A percentile compares a stretch with the other conserved stretches of the same genome.
These are phyloP conservation scores for Penicillium italicum DNA, from an alignment of 2,329 filamentous ascomycete species.

Conservation along the genomic window DNA sequence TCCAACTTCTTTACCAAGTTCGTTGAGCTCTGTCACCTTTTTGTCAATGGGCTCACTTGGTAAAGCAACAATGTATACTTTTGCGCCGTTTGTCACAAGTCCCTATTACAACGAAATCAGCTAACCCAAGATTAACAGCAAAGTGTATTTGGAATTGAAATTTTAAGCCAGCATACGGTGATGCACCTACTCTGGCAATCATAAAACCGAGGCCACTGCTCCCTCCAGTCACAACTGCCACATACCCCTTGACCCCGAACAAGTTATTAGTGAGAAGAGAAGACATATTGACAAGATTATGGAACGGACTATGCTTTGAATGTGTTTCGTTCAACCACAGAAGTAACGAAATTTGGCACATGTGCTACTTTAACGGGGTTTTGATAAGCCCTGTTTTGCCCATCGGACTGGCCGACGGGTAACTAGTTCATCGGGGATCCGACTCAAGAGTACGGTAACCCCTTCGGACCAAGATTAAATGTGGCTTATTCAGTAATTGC, in stretches of 20 bases:
- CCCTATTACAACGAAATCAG: conserved; percentile 40
- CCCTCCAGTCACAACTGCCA: conserved; percentile 46
- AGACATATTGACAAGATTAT: conserved; percentile 6
- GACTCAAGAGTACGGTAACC: not conserved
- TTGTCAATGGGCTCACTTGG: conserved; percentile 42
- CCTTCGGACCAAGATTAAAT: too few relatives aligned
- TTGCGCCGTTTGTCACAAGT: conserved; percentile 47
- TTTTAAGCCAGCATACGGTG: not conserved
- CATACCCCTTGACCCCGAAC: conserved; percentile 40
- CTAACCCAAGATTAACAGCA: too few relatives aligned
- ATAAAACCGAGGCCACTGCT: conserved; percentile 48
- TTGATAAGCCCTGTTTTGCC: not conserved
- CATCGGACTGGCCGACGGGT: not conserved
- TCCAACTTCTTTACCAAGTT: conserved; percentile 35
- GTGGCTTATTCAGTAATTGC: too few relatives aligned
- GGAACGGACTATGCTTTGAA: not conserved
- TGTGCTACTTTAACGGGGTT: not conserved
- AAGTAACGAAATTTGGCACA: not conserved
- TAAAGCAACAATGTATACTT: conserved; percentile 45
- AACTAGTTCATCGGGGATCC: not conserved
- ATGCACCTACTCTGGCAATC: conserved; percentile 41
- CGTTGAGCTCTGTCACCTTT: conserved; percentile 40
- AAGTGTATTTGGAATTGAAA: not conserved
- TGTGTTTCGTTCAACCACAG: too few relatives aligned
- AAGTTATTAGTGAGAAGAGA: conserved; percentile 16